A percentile compares a stretch with the other conserved stretches of the same genome.
These are phyloP conservation scores for Patellaria atrata DNA, from an alignment of 495 filamentous ascomycete genomes.

Conservation along the genomic window DNA sequence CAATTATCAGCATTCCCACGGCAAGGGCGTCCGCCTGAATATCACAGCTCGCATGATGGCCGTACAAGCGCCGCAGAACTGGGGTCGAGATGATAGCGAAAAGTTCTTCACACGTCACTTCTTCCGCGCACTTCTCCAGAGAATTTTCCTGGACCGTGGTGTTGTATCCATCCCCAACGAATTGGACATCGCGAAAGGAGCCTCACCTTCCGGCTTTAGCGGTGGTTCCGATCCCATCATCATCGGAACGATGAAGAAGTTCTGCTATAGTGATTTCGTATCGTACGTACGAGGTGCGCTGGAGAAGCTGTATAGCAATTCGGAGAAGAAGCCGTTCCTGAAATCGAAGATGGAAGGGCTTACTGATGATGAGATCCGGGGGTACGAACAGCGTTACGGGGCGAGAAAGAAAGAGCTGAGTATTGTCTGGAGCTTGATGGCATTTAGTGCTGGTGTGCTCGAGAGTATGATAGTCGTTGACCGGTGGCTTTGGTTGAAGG, in stretches of 20 bases:
- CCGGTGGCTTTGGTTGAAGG: conserved; percentile 75
- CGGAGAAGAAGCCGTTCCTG: conserved; percentile 34
- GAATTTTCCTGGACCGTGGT: conserved; percentile 69
- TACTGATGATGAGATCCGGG: conserved; percentile 55
- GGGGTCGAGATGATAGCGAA: conserved; percentile 66
- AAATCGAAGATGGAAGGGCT: conserved; percentile 44
- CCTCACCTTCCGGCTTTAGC: conserved; percentile 18
- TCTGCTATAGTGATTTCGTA: conserved; percentile 60
- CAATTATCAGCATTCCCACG: conserved; percentile 29
- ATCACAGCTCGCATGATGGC: conserved; percentile 97
- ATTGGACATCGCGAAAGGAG: conserved; percentile 26
- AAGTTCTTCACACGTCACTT: conserved; percentile 87
- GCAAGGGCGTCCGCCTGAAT: conserved; percentile 62
- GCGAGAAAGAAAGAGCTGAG: conserved; percentile 69
- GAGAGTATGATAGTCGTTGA: conserved; percentile 87
- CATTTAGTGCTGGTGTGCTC: conserved; percentile 75
- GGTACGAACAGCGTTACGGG: conserved; percentile 48
- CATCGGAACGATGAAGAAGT: conserved; percentile 70
- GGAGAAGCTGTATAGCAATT: conserved; percentile 45
- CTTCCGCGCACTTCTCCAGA: conserved; percentile 81
- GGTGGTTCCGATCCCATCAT: conserved; percentile 54
- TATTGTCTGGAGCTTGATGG: conserved; percentile 85
- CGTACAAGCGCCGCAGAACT: conserved; percentile 85
- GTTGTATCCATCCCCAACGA: conserved; percentile 47
- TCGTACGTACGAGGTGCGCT: conserved; percentile 72